These are phyloP conservation scores for Lathyrus oleraceus DNA, from an alignment of 306 rosid species.

Conservation along the genomic window DNA sequence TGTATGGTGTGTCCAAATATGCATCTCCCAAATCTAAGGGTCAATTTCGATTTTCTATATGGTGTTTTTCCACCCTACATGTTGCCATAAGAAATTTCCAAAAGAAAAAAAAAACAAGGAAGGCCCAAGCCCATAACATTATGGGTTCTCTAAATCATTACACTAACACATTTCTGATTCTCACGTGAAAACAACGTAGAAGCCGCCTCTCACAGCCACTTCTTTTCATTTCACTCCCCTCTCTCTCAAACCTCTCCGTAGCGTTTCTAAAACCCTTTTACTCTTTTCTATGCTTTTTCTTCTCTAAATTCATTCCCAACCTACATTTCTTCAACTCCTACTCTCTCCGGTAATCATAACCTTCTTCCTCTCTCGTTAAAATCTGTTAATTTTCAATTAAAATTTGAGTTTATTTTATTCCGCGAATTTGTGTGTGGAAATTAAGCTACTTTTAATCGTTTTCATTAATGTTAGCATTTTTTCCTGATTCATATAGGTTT, in stretches of 20 bases:
- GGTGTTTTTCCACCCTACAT: too few species aligned
- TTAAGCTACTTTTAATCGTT: not conserved
- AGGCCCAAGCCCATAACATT: not conserved
- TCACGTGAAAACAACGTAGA: slow-evolving; percentile 9
- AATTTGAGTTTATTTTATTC: not conserved
- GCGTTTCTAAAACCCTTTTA: slow-evolving; percentile 19
- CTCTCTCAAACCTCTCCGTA: not conserved
- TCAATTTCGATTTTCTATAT: too few species aligned
- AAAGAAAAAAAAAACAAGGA: not conserved
- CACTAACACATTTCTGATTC: not conserved
- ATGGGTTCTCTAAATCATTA: not conserved
- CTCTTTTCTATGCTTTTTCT: slow-evolving; percentile 21
- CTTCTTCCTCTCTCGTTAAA: not conserved
- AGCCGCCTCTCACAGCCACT: slow-evolving; percentile 34
- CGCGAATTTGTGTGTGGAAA: not conserved
- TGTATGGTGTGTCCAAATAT: too few species aligned
- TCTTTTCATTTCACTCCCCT: not conserved
- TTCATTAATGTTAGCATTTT: not conserved
- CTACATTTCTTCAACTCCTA: not conserved
- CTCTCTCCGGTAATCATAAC: not conserved
- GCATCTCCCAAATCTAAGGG: too few species aligned
- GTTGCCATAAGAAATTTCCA: too few species aligned
- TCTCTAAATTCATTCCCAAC: not conserved
- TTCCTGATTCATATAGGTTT: not conserved
- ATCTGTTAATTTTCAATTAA: not conserved